Evolutionary conservation across 352 stramenopile genomes (phyloP), one percentile per base, ranked within the genome.

Genomic region (Globisporangium cederbergense): DNA sequence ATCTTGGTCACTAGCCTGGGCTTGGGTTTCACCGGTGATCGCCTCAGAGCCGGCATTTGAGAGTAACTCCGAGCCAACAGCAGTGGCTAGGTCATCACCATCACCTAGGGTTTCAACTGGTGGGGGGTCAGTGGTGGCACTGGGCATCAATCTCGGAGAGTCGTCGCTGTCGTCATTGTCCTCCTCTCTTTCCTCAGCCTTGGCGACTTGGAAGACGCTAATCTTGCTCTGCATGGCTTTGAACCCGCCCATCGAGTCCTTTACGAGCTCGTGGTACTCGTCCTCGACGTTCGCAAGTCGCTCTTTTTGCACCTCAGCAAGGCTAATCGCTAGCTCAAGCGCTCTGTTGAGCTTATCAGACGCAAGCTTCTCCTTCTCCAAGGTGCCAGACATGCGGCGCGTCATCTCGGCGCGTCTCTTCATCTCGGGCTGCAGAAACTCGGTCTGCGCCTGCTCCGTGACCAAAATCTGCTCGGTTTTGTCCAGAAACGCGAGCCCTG

Each of bases 281-380:
- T 58, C 45, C 22, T 88, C 74, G n/a, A 88, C 62, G 36, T 72
- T 66, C 3, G 40, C 57, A 20, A 91, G 60, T 3, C 80, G 68
- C 11, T 74, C 62, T 6, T 71, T 71, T 56, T 90, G 80, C 3
- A 71, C 64, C 3, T 74, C 66, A 0, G 71, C 71, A 1, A 81
- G 50, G 4, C 47, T 64, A 0, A 76, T 74, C 11, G 83, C 82
- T 16, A 89, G 58, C 42, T 87, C 78, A 2, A 91, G 72, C 0
- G 70, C 74, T 40, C 71, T 68, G 2, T 64, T 65, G 7, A 90
- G 62, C 57, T 91, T 93, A 22, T 72, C 76, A 1, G 73, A 57
- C 11, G 67, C 53, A 7, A 88, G 67, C 36, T 84, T 76, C 40
- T 90, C 79, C 32, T 75, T 77, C 50, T 91, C 80, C n/a, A 89